Conservation (phyloP, 495 filamentous ascomycete species). For the Neurospora sp. region DNA sequence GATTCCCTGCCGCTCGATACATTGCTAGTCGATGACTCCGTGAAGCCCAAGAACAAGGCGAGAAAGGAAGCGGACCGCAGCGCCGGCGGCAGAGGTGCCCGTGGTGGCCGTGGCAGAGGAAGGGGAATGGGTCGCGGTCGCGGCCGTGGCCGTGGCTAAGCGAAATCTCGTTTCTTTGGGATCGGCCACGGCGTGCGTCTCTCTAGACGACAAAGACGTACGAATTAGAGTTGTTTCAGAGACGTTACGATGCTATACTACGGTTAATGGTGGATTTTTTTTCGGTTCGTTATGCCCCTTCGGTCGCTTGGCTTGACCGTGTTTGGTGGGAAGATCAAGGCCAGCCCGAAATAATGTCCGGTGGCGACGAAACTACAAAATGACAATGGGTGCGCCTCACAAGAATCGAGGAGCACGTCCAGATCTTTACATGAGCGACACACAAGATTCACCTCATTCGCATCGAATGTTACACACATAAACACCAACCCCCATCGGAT, state of each 20-base stretch:
- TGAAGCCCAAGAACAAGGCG: conserved; percentile 99
- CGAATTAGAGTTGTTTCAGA: neutral
- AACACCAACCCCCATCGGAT: neutral
- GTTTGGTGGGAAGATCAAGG: neutral
- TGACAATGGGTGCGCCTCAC: neutral
- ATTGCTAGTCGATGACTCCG: conserved; percentile 86
- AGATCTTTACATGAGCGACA: neutral
- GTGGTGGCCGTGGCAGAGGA: conserved; percentile 54
- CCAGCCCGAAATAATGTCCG: neutral
- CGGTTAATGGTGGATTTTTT: neutral
- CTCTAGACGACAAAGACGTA: neutral
- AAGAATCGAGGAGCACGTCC: neutral
- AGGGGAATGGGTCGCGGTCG: conserved; percentile 11
- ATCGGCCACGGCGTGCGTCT: neutral
- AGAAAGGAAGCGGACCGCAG: conserved; percentile 74
- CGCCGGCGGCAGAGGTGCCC: conserved; percentile 49
- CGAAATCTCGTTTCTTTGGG: neutral
- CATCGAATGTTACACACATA: neutral
- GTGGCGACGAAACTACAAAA: neutral
- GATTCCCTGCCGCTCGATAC: conserved; percentile 92
- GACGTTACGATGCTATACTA: neutral
- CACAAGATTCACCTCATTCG: neutral
- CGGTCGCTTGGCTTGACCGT: neutral
- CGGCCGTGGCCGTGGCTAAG: conserved; percentile 13
- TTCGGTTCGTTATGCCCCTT: neutral